Conservation (phyloP, 768 basidiomycete genomes). For the Cystobasidium ongulense region DNA sequence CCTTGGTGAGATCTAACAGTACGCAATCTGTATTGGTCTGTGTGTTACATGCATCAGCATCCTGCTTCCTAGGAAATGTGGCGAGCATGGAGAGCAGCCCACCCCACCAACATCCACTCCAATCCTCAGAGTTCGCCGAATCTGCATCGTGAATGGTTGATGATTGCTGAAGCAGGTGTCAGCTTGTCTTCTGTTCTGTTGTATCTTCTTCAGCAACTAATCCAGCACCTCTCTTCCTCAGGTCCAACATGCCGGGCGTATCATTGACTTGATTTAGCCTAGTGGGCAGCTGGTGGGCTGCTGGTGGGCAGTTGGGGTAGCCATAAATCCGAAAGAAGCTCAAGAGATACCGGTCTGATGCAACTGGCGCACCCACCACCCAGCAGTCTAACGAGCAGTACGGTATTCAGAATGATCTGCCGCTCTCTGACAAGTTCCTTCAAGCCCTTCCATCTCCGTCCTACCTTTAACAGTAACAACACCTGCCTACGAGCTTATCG, state of each 20-base stretch:
- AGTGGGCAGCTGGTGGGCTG: neutral
- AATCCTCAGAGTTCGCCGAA: neutral
- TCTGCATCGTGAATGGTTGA: neutral
- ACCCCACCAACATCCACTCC: slow-evolving; percentile 8
- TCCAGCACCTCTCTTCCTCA: too few species aligned
- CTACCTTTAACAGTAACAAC: too few species aligned
- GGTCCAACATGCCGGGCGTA: too few species aligned
- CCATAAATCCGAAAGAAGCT: neutral
- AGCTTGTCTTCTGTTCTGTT: too few species aligned
- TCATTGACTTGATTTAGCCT: too few species aligned
- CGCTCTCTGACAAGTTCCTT: neutral
- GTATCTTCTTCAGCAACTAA: neutral
- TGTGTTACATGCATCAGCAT: neutral
- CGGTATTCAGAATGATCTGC: neutral
- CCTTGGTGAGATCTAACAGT: slow-evolving; percentile 1
- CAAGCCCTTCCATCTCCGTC: neutral
- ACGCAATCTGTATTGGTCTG: slow-evolving; percentile 15
- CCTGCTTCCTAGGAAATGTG: neutral
- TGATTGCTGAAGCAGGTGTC: neutral
- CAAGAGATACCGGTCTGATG: neutral
- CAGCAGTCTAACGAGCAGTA: neutral
- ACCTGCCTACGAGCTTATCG: neutral
- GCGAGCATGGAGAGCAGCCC: neutral
- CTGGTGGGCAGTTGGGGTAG: too few species aligned
- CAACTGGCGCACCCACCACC: neutral